phyloP scores from a whole-genome alignment of 2,329 filamentous ascomycete genomes.

The Colletotrichum kahawae region DNA sequence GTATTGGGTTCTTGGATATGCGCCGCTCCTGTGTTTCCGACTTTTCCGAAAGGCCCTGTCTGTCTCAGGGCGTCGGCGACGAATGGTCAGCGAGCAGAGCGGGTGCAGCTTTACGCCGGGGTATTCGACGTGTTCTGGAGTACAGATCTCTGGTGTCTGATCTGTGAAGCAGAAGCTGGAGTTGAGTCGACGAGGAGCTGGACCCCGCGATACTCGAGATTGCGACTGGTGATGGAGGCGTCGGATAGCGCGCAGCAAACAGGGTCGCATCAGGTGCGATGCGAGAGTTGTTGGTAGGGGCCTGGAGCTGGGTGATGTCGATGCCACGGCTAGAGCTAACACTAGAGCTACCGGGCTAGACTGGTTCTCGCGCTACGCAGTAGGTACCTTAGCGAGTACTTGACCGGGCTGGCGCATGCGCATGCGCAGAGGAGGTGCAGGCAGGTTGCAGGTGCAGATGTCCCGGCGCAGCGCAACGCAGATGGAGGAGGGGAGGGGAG shows the following conservation, averaged over 20 bases:
- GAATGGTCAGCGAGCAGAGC: not conserved
- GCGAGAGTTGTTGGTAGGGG: not conserved
- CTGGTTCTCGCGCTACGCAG: not conserved
- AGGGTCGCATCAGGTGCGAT: slow-evolving; percentile 12
- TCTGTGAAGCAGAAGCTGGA: not conserved
- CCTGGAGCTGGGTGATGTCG: not conserved
- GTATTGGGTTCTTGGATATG: not conserved
- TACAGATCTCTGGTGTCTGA: not conserved
- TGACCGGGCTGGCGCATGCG: slow-evolving; percentile 6
- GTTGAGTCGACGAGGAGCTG: not conserved
- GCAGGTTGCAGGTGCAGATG: slow-evolving; percentile 2
- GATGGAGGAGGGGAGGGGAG: not conserved
- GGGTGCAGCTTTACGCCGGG: not conserved
- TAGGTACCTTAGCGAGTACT: not conserved
- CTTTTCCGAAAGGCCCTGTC: not conserved
- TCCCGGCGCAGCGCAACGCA: slow-evolving; percentile 12
- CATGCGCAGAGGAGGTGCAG: not conserved
- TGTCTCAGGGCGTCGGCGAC: not conserved
- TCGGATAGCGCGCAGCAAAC: slow-evolving; percentile 7
- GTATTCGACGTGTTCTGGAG: not conserved
- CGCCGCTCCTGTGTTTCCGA: not conserved
- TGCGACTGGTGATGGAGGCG: not conserved
- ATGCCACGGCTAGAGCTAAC: too few relatives aligned
- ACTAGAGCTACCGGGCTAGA: not conserved
- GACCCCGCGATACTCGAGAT: not conserved